These are phyloP conservation scores for Picea mariana DNA, from an alignment of 83 land plant genomes.

Conservation along the genomic window DNA sequence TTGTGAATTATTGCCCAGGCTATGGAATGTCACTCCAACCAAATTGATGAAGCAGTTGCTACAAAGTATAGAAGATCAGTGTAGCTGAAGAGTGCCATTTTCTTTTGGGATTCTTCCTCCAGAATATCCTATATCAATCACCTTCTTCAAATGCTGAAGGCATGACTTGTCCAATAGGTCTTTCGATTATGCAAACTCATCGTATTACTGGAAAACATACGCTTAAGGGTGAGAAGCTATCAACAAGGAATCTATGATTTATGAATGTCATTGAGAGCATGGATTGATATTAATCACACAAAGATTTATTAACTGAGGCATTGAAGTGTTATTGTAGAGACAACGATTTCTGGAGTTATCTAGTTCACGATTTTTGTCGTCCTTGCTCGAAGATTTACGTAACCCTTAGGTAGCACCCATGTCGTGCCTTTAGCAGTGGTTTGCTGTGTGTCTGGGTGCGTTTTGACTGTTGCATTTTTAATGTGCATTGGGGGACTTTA, in stretches of 20 bases:
- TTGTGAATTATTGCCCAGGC: slow-evolving; percentile 62
- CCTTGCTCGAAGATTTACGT: too few species aligned
- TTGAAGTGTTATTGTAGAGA: too few species aligned
- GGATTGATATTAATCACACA: too few species aligned
- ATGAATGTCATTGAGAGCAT: too few species aligned
- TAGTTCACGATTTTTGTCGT: too few species aligned
- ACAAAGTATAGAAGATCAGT: slow-evolving; percentile 39
- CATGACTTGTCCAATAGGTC: slow-evolving; percentile 59
- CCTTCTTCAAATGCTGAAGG: slow-evolving; percentile 50
- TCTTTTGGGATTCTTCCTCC: slow-evolving; percentile 74
- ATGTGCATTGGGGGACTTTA: too few species aligned
- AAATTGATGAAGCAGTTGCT: slow-evolving; percentile 52
- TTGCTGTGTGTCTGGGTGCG: too few species aligned
- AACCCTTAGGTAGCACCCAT: too few species aligned
- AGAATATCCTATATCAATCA: slow-evolving; percentile 71
- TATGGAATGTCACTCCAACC: slow-evolving; percentile 53
- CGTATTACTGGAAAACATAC: slow-evolving; percentile 76
- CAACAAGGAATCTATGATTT: not conserved
- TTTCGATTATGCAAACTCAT: slow-evolving; percentile 64
- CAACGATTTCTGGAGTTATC: too few species aligned
- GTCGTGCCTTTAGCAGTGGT: too few species aligned
- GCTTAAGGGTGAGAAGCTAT: slow-evolving; percentile 59
- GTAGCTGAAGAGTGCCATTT: slow-evolving; percentile 39
- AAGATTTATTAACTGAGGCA: too few species aligned
- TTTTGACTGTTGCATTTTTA: too few species aligned